Evolutionary conservation across 257 asterid genomes (phyloP), one percentile per base, ranked within the genome.

Genomic region (Ligustrum vulgare): DNA sequence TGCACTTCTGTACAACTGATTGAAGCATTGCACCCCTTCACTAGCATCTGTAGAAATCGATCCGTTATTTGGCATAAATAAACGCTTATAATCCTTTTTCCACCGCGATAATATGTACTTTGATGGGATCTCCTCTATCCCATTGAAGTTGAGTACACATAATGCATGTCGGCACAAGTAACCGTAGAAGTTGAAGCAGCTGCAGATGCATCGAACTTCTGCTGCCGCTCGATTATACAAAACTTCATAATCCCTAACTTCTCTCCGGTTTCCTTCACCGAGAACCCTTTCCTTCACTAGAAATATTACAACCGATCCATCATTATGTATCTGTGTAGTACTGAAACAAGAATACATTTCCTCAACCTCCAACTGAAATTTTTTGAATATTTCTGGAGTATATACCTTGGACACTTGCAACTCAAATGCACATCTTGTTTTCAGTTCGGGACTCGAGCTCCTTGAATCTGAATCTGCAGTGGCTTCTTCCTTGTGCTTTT

Each of bases 341-440:
- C 96, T 83, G 83, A 89, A 91, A 76, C 98, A 92, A 28, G 97
- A 91, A 81, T 90, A 88, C 97, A 91, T 92, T 81, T 88, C 97
- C 85, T 90, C 97, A 58, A 89, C 96, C 81, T 92, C 97, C 65
- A 86, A 70, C 78, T 91, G 98, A 75, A 89, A 88, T 83, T 73
- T 84, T 56, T 76, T 89, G 70, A 92, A 92, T 56, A 92, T 85
- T 54, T 79, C 87, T 75, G 86, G 71, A 15, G 94, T 89, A 23
- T 91, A 92, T 23, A 84, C 80, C 75, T 82, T 89, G 41, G 96
- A 87, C 73, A 93, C 77, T 83, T 89, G 97, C 72, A 89, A 75
- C 71, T 91, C 98, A 47, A 86, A 92, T 5, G 96, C 71, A 74
- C 93, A 91, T 80, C 88, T 83, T 6, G 96, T 91, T 82, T 84